Conservation (phyloP, 495 filamentous ascomycete species). For the Penicillium manginii region DNA sequence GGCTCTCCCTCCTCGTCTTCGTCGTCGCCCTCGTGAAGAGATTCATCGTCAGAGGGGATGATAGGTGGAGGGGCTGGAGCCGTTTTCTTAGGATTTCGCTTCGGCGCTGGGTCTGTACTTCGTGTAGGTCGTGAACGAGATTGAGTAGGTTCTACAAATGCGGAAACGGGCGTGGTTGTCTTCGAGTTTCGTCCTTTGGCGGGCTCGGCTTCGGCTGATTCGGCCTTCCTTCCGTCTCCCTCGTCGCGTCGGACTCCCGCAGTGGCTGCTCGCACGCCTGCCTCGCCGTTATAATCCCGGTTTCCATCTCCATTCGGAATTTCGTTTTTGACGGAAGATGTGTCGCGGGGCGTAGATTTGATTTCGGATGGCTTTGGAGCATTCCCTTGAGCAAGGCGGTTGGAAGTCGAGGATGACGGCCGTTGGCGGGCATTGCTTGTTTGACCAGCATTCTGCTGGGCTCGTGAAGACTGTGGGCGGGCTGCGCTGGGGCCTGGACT, state of each 20-base stretch:
- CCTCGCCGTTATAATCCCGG: constrained; percentile 31
- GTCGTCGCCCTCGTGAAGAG: constrained; percentile 62
- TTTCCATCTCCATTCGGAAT: constrained; percentile 28
- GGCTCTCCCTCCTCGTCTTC: constrained; percentile 83
- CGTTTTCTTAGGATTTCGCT: constrained; percentile 71
- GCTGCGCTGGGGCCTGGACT: constrained; percentile 46
- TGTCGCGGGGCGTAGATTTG: constrained; percentile 37
- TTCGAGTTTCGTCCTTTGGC: constrained; percentile 56
- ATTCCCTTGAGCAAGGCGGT: constrained; percentile 37
- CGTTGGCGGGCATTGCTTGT: constrained; percentile 59
- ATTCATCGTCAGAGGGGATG: constrained; percentile 53
- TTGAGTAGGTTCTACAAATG: constrained; percentile 42
- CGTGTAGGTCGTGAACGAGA: constrained; percentile 45
- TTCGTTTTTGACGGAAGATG: constrained; percentile 36
- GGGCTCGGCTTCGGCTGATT: constrained; percentile 33
- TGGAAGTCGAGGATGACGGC: constrained; percentile 64
- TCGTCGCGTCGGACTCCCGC: constrained; percentile 37
- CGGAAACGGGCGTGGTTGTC: constrained; percentile 57
- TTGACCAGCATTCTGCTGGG: constrained; percentile 68
- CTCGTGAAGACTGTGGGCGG: constrained; percentile 66
- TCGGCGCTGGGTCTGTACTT: constrained; percentile 48
- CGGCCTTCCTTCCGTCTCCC: constrained; percentile 32
- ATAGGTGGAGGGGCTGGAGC: constrained; percentile 30
- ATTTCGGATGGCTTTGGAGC: constrained; percentile 41
- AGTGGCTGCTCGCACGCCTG: constrained; percentile 36